Conservation (phyloP, 73 alveolate species). For the Symbiodinium pilosum region DNA sequence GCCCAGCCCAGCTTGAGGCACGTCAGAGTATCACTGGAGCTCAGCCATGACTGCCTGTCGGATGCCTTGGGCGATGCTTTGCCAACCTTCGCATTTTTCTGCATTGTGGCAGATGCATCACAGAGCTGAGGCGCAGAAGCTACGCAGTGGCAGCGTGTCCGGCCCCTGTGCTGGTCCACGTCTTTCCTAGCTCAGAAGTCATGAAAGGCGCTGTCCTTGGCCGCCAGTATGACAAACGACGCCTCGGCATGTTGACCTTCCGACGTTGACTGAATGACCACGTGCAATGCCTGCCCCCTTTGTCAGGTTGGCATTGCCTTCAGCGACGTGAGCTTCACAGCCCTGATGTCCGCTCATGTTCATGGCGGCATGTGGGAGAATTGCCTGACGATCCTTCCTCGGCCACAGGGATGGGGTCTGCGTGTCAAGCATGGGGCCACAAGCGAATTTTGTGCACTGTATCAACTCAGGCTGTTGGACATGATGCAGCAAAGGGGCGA, state of each 20-base stretch:
- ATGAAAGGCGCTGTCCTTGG: not conserved
- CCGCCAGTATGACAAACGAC: not conserved
- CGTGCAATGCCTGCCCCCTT: no score
- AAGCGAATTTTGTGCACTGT: no score
- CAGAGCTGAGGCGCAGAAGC: conserved; percentile 59
- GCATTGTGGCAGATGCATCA: no score
- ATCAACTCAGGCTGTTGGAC: conserved; percentile 26
- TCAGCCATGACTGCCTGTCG: conserved; percentile 57
- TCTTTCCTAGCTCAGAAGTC: no score
- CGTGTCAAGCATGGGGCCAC: no score
- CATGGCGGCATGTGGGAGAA: conserved; percentile 68
- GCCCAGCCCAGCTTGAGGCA: no score
- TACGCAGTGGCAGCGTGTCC: conserved; percentile 59
- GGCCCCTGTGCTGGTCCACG: not conserved
- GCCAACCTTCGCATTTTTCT: no score
- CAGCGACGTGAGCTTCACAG: not conserved
- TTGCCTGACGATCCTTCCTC: not conserved
- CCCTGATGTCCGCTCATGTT: conserved; percentile 35
- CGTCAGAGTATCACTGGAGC: conserved; percentile 52
- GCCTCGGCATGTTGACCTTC: not conserved
- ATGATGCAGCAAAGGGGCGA: conserved; percentile 29
- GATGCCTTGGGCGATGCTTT: not conserved
- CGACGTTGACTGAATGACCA: no score
- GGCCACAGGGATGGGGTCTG: no score
- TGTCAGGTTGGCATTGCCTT: not conserved